Evolutionary conservation across 352 stramenopile species (phyloP), one percentile per base, ranked within the genome.

Genomic region (Globisporangium echinulatum): DNA sequence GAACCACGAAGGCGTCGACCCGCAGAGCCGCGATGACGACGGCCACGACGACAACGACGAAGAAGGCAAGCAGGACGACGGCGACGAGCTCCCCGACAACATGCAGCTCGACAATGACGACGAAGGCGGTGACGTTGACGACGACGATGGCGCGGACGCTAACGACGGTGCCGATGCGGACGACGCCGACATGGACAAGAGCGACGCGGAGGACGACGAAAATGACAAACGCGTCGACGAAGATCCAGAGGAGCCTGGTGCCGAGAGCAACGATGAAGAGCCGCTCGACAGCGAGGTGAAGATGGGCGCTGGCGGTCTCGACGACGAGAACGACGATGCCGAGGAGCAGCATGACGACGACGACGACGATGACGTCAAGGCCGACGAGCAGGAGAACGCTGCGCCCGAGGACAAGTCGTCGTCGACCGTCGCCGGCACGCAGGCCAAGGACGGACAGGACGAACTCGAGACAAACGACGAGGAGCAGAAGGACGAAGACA

Each of bases 381-480:
- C 75, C 11, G 66, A 81, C 8, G 64, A 88, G 14, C 69, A 90
- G 48, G 70, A 90, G 40, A 71, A 77, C 37, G 58, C 69, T 11
- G 54, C 68, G 7, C 49, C 67, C 2, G 61, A 67, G 44, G 53
- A 70, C n/a, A 82, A 85, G 43, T 63, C 78, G 59, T 84, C 66
- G 15, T 82, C 74, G 6, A 71, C 81, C 15, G 78, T 85, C 19
- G 84, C 77, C 33, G 85, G 82, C 0, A 87, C 79, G 11, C 87
- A 97, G 61, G 87, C 79, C 6, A 92, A 93, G 73, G 81, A 96
- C 56, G 87, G 85, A 7, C 72, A 87, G 42, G 75, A 90, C 54
- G 77, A 94, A 52, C 61, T 92, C 7, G 83, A 94, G 56, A 65
- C 81, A 33, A 62, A 82, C 37, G 69, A 83, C 44, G 79, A 75